phyloP scores from a whole-genome alignment of 441 rosid genomes.

The Gossypium davidsonii region DNA sequence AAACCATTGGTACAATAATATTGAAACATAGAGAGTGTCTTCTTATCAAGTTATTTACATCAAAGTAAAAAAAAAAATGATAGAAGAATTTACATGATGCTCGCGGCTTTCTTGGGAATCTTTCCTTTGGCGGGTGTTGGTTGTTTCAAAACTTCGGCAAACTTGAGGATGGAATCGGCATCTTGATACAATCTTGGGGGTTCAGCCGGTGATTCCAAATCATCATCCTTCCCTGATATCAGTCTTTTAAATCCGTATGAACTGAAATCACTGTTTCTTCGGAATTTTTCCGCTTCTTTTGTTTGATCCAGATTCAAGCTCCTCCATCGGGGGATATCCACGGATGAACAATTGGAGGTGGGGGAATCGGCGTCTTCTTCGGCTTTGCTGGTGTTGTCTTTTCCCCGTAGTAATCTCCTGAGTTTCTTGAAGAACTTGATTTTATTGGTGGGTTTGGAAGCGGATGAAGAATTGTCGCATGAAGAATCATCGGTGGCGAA shows the following conservation, averaged over 20 bases:
- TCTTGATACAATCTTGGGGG: slow-evolving; percentile 22
- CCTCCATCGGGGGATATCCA: slow-evolving; percentile 44
- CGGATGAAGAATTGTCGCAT: slow-evolving; percentile 30
- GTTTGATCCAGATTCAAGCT: slow-evolving; percentile 24
- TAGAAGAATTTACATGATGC: slow-evolving; percentile 25
- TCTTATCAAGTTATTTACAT: no score
- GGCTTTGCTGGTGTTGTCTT: slow-evolving; percentile 39
- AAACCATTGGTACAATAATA: no score
- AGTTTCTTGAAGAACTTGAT: slow-evolving; percentile 53
- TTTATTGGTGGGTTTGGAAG: slow-evolving; percentile 34
- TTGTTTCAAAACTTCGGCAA: slow-evolving; percentile 51
- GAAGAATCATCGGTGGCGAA: slow-evolving; percentile 35
- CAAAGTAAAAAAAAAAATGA: no score
- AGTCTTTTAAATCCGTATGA: slow-evolving; percentile 18
- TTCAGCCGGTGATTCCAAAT: slow-evolving; percentile 10
- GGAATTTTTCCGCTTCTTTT: slow-evolving; percentile 24
- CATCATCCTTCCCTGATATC: slow-evolving; percentile 10
- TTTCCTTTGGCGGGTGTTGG: slow-evolving; percentile 20
- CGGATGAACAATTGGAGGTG: slow-evolving; percentile 14
- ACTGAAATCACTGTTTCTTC: slow-evolving; percentile 28
- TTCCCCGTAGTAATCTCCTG: slow-evolving; percentile 47
- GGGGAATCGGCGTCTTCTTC: slow-evolving; percentile 35
- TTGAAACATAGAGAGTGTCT: no score
- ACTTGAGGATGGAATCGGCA: slow-evolving; percentile 24
- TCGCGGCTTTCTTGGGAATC: slow-evolving; percentile 37